Percentiles rank a stretch among this genome's conserved stretches.
Evolutionary conservation across 1,284 basidiomycete genomes (phyloP).

Genomic region (Boletus mariae): DNA sequence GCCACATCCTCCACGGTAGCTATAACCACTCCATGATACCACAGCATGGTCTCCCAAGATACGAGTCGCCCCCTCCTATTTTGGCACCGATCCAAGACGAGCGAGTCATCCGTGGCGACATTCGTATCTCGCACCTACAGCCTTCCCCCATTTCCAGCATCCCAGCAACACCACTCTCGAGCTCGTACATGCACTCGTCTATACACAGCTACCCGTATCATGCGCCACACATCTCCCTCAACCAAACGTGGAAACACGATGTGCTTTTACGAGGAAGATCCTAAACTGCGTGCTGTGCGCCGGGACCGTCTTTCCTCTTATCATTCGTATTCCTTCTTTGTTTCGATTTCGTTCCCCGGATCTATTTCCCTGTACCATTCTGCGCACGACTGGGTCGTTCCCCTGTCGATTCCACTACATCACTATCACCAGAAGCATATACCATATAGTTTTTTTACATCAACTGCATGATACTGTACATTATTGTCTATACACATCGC

Average conservation of each 20-base stretch:
- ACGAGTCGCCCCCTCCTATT: slow-evolving; percentile 50
- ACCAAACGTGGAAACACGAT: slow-evolving; percentile 31
- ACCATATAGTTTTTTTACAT: slow-evolving; percentile 31
- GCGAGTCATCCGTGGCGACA: slow-evolving; percentile 36
- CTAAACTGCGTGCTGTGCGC: slow-evolving; percentile 9
- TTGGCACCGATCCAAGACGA: slow-evolving; percentile 54
- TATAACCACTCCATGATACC: slow-evolving; percentile 32
- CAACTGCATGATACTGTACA: slow-evolving; percentile 35
- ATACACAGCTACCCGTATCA: slow-evolving; percentile 38
- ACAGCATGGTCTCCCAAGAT: slow-evolving; percentile 34
- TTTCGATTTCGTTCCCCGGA: slow-evolving; percentile 15
- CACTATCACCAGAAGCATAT: slow-evolving; percentile 33
- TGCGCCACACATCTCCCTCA: slow-evolving; percentile 30
- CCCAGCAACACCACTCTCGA: slow-evolving; percentile 23
- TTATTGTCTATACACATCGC: slow-evolving; percentile 30
- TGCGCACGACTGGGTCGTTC: slow-evolving; percentile 8
- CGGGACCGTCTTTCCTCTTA: slow-evolving; percentile 1
- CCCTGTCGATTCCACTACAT: slow-evolving; percentile 15
- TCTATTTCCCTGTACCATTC: slow-evolving; percentile 25
- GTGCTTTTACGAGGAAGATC: slow-evolving; percentile 30
- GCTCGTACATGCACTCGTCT: slow-evolving; percentile 41
- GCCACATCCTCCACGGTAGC: slow-evolving; percentile 32
- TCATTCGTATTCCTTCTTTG: slow-evolving; percentile 5
- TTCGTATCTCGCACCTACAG: slow-evolving; percentile 32
- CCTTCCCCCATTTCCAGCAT: slow-evolving; percentile 34